These are phyloP conservation scores for Hymenoscyphus albidus DNA, from an alignment of 2,329 filamentous ascomycete species.

Conservation along the genomic window DNA sequence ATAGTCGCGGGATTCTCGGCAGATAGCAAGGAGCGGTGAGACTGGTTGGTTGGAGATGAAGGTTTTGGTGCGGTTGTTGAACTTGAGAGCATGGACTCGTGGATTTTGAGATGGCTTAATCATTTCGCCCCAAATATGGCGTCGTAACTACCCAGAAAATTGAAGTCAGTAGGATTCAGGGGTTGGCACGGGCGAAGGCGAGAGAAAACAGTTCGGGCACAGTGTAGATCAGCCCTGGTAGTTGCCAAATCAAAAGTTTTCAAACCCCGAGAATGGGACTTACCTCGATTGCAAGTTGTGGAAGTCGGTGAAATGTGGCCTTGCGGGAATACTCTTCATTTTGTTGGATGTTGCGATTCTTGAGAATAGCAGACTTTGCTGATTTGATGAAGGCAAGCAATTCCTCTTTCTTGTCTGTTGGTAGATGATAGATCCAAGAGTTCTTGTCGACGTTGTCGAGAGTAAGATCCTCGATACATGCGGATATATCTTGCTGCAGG, in stretches of 20 bases:
- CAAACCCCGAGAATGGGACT: too few relatives aligned
- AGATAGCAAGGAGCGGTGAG: neutral
- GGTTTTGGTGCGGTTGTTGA: neutral
- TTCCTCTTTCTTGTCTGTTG: neutral
- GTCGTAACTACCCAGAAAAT: neutral
- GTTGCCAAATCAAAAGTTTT: too few relatives aligned
- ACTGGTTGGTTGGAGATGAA: neutral
- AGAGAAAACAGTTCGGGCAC: too few relatives aligned
- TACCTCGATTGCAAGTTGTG: neutral
- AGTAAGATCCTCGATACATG: too few relatives aligned
- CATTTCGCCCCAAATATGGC: neutral
- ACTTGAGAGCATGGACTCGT: neutral
- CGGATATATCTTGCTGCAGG: too few relatives aligned
- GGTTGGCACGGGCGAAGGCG: too few relatives aligned
- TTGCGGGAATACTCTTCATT: neutral
- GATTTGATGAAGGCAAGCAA: neutral
- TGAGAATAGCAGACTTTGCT: neutral
- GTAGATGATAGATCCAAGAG: neutral
- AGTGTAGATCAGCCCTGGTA: too few relatives aligned
- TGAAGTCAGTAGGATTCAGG: too few relatives aligned
- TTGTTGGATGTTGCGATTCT: neutral
- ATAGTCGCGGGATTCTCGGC: neutral
- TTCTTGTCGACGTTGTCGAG: neutral
- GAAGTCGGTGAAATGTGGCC: neutral
- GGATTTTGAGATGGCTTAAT: neutral